A percentile compares a stretch with the other conserved stretches of the same genome.
Conservation (phyloP, 192 early-diverging fungal genomes). For the Coemansia sp. region DNA sequence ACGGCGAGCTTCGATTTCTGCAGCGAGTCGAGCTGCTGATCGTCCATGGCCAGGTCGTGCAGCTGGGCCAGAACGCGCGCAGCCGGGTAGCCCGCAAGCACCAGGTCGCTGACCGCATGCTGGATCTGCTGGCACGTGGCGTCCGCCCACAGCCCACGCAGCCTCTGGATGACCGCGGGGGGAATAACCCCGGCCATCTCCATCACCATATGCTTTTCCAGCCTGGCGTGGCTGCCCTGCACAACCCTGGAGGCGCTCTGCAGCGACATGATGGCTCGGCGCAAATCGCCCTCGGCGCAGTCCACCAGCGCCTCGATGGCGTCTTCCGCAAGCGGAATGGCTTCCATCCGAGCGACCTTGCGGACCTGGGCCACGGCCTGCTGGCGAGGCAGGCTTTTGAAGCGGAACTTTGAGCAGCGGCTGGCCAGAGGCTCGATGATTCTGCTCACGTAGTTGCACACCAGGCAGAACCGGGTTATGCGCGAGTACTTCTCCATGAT, state of each 20-base stretch:
- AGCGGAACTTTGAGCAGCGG: conserved; percentile 94
- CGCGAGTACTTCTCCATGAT: conserved; percentile 95
- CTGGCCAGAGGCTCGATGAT: conserved; percentile 94
- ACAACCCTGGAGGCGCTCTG: conserved; percentile 77
- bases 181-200: conserved; percentile 83
- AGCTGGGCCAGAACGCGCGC: conserved; percentile 73
- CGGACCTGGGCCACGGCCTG: conserved; percentile 62
- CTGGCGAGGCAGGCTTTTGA: conserved; percentile 71
- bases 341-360: conserved; percentile 67
- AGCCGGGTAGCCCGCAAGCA: conserved; percentile 73
- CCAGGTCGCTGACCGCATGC: conserved; percentile 56
- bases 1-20: conserved; percentile 73
- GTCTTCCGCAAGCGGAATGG: conserved; percentile 43
- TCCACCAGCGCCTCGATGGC: conserved; percentile 66
- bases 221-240: conserved; percentile 51
- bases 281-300: conserved; percentile 83
- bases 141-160: conserved; percentile 60
- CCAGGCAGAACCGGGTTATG: conserved; percentile 90
- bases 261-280: conserved; percentile 87
- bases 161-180: conserved; percentile 55
- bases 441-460: conserved; percentile 59
- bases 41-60: conserved; percentile 62
- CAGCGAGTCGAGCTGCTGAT: conserved; percentile 59
- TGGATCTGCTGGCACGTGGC: conserved; percentile 54
- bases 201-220: conserved; percentile 53